phyloP scores from a whole-genome alignment of 2,329 filamentous ascomycete genomes.

The Bipolaris bicolor region DNA sequence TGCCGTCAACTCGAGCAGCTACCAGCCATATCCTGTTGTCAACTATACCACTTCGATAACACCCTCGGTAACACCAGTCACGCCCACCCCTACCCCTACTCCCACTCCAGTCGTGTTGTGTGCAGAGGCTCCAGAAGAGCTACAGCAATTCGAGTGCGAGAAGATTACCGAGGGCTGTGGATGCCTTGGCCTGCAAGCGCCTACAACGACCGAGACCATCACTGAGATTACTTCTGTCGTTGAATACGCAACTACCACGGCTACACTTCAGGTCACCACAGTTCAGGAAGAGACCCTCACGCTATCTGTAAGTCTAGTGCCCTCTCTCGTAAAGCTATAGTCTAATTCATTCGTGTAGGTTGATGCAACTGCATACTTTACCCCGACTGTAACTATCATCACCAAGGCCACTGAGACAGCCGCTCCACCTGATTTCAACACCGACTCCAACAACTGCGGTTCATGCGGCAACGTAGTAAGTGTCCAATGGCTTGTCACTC shows the following conservation, averaged over 20 bases:
- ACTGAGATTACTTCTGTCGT: not conserved
- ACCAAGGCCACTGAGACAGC: not conserved
- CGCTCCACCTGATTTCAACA: not conserved
- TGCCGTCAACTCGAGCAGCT: not conserved
- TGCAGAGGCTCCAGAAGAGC: not conserved
- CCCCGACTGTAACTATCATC: not conserved
- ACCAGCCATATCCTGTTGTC: not conserved
- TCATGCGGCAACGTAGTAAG: not conserved
- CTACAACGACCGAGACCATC: not conserved
- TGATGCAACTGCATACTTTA: not conserved
- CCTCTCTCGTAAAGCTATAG: not conserved
- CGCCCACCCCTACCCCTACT: not conserved
- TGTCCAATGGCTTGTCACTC: not conserved
- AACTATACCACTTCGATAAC: not conserved
- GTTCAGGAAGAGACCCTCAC: not conserved
- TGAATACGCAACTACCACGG: not conserved
- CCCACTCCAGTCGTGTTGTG: not conserved
- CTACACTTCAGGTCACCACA: not conserved
- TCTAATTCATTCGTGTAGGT: not conserved
- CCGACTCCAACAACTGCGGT: conserved; percentile 3
- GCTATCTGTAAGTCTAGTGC: not conserved
- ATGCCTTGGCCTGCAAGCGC: not conserved
- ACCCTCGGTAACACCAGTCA: not conserved
- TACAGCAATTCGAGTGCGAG: conserved; percentile 2
- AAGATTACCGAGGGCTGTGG: not conserved